A percentile compares a stretch with the other conserved stretches of the same genome.
These are phyloP conservation scores for Myriosclerotinia duriaeana DNA, from an alignment of 2,329 filamentous ascomycete species.

Conservation along the genomic window DNA sequence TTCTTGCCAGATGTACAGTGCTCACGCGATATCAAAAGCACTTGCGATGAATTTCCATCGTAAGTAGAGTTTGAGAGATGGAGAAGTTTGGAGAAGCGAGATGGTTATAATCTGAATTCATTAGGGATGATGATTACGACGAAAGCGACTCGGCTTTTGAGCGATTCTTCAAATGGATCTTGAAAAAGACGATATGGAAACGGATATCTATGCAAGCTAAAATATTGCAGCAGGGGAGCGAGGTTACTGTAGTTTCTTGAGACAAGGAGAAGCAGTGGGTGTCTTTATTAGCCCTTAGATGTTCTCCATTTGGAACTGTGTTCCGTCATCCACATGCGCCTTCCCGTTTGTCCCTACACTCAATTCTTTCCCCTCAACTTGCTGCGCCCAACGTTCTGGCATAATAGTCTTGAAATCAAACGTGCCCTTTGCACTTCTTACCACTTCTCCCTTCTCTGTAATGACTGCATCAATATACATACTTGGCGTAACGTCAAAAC, in stretches of 20 bases:
- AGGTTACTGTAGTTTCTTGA: background rate
- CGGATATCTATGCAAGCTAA: no score
- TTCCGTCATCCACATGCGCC: slow-evolving; percentile 20
- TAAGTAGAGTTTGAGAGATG: no score
- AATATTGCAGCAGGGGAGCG: no score
- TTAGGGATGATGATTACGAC: background rate
- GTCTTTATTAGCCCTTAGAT: background rate
- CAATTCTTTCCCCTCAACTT: slow-evolving; percentile 28
- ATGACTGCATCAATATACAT: slow-evolving; percentile 90
- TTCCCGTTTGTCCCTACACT: slow-evolving; percentile 5
- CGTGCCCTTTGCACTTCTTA: slow-evolving; percentile 67
- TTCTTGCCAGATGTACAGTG: background rate
- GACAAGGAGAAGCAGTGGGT: background rate
- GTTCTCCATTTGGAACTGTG: slow-evolving; percentile 26
- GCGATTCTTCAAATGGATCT: no score
- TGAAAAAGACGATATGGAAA: background rate
- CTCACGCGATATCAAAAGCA: background rate
- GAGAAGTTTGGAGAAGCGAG: background rate
- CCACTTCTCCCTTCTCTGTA: slow-evolving; percentile 84
- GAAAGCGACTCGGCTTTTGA: no score
- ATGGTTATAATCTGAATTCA: background rate
- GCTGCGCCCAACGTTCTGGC: slow-evolving; percentile 52
- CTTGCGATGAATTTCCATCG: background rate
- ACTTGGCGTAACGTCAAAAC: slow-evolving; percentile 91
- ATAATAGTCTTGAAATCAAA: slow-evolving; percentile 64